These are phyloP conservation scores for Apiospora koreana DNA, from an alignment of 2,329 filamentous ascomycete species.

Conservation along the genomic window DNA sequence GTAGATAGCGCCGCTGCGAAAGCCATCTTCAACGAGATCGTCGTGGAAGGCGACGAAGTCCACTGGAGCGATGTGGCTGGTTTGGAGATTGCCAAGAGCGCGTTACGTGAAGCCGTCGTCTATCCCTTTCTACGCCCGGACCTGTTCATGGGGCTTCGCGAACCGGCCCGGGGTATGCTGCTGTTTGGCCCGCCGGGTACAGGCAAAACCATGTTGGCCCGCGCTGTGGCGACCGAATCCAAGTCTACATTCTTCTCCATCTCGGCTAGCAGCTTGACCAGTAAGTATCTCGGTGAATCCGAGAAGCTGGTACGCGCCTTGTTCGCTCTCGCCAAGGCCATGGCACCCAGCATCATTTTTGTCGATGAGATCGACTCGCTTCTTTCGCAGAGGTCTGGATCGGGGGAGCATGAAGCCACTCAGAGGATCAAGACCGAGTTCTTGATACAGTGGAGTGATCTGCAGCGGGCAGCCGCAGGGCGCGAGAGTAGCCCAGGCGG, in stretches of 20 bases:
- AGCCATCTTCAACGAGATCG: slow-evolving; percentile 94
- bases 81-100: slow-evolving; percentile 84
- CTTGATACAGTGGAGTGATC: slow-evolving; percentile 93
- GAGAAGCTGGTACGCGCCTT: slow-evolving; percentile 94
- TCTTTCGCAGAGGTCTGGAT: slow-evolving; percentile 78
- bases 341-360: slow-evolving; percentile 96
- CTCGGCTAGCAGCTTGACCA: slow-evolving; percentile 89
- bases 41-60: slow-evolving; percentile 91
- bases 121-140: slow-evolving; percentile 96
- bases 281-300: slow-evolving; percentile 93
- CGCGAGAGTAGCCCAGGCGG: slow-evolving; percentile 67
- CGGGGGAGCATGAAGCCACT: slow-evolving; percentile 89
- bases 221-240: slow-evolving; percentile 92
- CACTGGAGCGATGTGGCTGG: slow-evolving; percentile 94
- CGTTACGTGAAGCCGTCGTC: slow-evolving; percentile 92
- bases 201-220: slow-evolving; percentile 96
- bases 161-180: slow-evolving; percentile 92
- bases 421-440: slow-evolving; percentile 97
- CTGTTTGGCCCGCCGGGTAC: slow-evolving; percentile 97
- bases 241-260: slow-evolving; percentile 97
- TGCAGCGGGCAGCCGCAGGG: slow-evolving; percentile 89
- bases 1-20: slow-evolving; percentile 82
- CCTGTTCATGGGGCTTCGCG: slow-evolving; percentile 90
- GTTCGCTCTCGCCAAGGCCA: slow-evolving; percentile 82
- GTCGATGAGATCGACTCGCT: slow-evolving; percentile 98